A percentile compares a stretch with the other conserved stretches of the same genome.
Conservation (phyloP, 2,329 filamentous ascomycete species). For the Tricladium varicosporioides region DNA sequence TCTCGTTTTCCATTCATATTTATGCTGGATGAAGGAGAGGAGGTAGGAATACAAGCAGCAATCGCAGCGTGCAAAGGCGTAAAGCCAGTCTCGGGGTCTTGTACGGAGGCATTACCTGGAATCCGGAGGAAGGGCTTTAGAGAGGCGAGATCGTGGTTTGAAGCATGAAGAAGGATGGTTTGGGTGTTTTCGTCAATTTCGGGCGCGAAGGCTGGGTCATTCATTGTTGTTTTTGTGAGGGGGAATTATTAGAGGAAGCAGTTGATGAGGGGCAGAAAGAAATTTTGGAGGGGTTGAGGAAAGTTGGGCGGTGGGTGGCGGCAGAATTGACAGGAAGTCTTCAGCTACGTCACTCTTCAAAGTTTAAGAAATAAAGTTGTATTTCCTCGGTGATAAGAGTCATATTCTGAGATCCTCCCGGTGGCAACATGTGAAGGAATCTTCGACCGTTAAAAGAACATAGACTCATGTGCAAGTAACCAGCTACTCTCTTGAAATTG, state of each 20-base stretch:
- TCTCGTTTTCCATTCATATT: not conserved
- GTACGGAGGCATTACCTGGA: slow-evolving; percentile 63
- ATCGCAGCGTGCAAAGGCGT: slow-evolving; percentile 90
- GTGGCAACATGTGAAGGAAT: too few relatives aligned
- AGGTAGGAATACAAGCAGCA: slow-evolving; percentile 53
- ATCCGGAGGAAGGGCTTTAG: slow-evolving; percentile 33
- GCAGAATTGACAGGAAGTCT: too few relatives aligned
- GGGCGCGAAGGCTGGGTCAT: slow-evolving; percentile 28
- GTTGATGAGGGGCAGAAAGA: not conserved
- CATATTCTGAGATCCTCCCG: too few relatives aligned
- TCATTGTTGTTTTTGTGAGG: slow-evolving; percentile 20
- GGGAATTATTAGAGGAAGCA: not conserved
- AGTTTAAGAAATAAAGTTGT: too few relatives aligned
- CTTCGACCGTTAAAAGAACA: not conserved
- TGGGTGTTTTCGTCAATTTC: slow-evolving; percentile 40
- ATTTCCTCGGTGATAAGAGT: too few relatives aligned
- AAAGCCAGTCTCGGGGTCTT: slow-evolving; percentile 81
- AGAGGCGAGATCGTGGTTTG: slow-evolving; percentile 51
- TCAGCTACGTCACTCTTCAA: too few relatives aligned
- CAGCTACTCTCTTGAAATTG: not conserved
- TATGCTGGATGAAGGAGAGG: not conserved
- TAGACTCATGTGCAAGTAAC: not conserved
- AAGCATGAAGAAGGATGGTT: slow-evolving; percentile 63
- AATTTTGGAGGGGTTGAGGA: too few relatives aligned
- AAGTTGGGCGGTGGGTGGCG: too few relatives aligned